Evolutionary conservation across 495 filamentous ascomycete genomes (phyloP).

Genomic region (Aspergillus diversus): DNA sequence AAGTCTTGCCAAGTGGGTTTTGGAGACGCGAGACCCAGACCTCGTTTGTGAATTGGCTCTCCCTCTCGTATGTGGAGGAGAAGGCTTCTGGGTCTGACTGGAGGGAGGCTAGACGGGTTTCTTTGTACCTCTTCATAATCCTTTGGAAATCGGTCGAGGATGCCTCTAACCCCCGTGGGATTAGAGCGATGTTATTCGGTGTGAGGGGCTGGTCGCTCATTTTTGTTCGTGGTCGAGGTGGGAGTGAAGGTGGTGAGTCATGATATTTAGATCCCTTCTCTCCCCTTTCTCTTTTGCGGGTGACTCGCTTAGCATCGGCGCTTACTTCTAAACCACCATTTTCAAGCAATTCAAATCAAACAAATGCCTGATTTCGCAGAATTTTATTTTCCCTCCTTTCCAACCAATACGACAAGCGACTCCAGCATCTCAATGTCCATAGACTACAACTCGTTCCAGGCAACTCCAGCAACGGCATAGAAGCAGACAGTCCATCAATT

Average conservation of each 20-base stretch:
- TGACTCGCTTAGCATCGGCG: too few species aligned
- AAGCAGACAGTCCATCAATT: too few species aligned
- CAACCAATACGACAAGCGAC: too few species aligned
- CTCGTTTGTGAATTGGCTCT: neutral
- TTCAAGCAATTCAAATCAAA: too few species aligned
- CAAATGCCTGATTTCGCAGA: too few species aligned
- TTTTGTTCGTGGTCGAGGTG: neutral
- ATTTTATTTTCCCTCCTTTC: too few species aligned
- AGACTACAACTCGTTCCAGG: too few species aligned
- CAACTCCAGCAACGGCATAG: too few species aligned
- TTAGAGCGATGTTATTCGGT: neutral
- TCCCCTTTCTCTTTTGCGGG: too few species aligned
- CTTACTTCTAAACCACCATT: too few species aligned
- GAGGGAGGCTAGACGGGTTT: neutral
- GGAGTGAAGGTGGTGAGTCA: neutral
- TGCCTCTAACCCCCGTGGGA: neutral
- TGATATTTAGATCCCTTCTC: too few species aligned
- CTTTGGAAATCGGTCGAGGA: neutral
- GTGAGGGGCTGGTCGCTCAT: neutral
- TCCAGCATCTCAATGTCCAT: too few species aligned
- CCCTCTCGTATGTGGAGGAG: neutral
- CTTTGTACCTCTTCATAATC: neutral
- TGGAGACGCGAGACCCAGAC: neutral
- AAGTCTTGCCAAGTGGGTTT: neutral
- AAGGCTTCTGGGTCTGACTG: conserved; percentile 2